Evolutionary conservation across 768 basidiomycete species (phyloP).

Genomic region (Paxillus rubicundulus): DNA sequence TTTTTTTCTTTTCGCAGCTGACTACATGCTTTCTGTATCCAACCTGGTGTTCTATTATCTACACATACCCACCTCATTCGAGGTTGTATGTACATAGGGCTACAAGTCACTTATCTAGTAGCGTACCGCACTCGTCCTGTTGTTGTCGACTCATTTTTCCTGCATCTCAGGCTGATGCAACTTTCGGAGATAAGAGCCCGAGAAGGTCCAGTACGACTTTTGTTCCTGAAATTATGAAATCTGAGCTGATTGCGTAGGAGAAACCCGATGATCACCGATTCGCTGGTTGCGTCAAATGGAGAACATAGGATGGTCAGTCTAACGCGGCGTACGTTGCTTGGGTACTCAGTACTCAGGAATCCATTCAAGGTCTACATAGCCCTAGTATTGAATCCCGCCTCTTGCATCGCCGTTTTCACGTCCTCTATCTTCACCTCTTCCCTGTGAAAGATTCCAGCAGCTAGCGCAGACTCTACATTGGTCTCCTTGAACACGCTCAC

Average conservation of each 20-base stretch:
- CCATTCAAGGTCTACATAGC: slow-evolving; percentile 12
- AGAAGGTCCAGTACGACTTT: too few relatives aligned
- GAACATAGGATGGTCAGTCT: too few relatives aligned
- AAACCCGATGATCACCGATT: background rate
- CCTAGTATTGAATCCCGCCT: slow-evolving; percentile 51
- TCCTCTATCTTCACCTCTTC: slow-evolving; percentile 79
- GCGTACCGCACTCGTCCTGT: slow-evolving; percentile 23
- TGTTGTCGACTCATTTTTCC: background rate
- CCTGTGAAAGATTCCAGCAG: slow-evolving; percentile 96
- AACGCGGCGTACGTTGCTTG: too few relatives aligned
- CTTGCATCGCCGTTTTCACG: slow-evolving; percentile 62
- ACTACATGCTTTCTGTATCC: slow-evolving; percentile 32
- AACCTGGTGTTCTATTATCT: slow-evolving; percentile 29
- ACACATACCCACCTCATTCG: slow-evolving; percentile 30
- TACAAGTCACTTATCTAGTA: slow-evolving; percentile 29
- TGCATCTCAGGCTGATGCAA: background rate
- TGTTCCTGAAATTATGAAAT: too few relatives aligned
- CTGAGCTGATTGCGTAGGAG: too few relatives aligned
- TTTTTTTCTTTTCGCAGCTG: slow-evolving; percentile 5
- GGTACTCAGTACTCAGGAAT: too few relatives aligned
- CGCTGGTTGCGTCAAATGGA: too few relatives aligned
- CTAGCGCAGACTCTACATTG: slow-evolving; percentile 85
- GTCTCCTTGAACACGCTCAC: slow-evolving; percentile 81
- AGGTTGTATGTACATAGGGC: slow-evolving; percentile 34
- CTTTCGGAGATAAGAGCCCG: too few relatives aligned